These are phyloP conservation scores for Striga asiatica DNA, from an alignment of 257 asterid species.

Conservation along the genomic window DNA sequence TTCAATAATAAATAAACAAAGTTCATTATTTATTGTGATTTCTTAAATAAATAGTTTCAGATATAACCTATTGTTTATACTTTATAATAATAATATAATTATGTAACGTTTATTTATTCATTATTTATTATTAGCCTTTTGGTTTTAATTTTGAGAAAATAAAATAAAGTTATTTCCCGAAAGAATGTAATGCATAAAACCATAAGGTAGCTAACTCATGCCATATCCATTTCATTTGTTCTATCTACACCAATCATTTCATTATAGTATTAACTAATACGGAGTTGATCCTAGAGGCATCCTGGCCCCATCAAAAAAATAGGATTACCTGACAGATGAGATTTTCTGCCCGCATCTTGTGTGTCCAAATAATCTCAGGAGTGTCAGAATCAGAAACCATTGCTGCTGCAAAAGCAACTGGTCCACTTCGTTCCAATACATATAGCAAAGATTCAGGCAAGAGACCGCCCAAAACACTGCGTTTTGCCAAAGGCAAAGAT, in stretches of 20 bases:
- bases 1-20: too few relatives aligned
- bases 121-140: too few relatives aligned
- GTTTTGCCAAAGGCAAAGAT: slow-evolving; percentile 91
- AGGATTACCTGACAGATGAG: slow-evolving; percentile 72
- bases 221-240: too few relatives aligned
- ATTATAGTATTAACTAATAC: too few relatives aligned
- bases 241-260: too few relatives aligned
- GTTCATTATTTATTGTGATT: too few relatives aligned
- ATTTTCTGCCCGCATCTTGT: slow-evolving; percentile 97
- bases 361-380: slow-evolving; percentile 99
- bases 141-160: slow-evolving; percentile 7
- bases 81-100: too few relatives aligned
- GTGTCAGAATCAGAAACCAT: slow-evolving; percentile 99
- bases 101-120: too few relatives aligned
- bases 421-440: slow-evolving; percentile 95
- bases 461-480: slow-evolving; percentile 97
- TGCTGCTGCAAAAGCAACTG: slow-evolving; percentile 92
- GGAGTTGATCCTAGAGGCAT: background rate
- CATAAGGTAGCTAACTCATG: too few relatives aligned
- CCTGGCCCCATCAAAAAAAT: slow-evolving; percentile 5
- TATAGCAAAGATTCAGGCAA: slow-evolving; percentile 96
- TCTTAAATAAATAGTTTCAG: too few relatives aligned
- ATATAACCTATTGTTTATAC: too few relatives aligned
- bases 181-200: too few relatives aligned
- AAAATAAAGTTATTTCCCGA: background rate